Evolutionary conservation across 805 yeast species (phyloP).

Genomic region (Pichia manshurica): DNA sequence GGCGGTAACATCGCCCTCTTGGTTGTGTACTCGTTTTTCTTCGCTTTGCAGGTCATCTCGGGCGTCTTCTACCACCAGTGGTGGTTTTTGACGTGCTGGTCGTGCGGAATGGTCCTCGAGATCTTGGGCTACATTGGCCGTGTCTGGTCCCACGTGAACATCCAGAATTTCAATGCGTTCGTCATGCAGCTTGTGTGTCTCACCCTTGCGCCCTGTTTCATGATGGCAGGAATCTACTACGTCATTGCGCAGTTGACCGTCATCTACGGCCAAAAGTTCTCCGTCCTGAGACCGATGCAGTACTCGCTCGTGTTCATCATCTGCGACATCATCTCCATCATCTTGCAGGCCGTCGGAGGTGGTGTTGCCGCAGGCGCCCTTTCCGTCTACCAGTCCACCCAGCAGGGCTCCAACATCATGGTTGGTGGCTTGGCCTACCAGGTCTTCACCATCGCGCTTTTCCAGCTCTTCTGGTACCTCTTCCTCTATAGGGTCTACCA

Average conservation of each 20-base stretch:
- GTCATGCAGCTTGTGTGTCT: slow-evolving; percentile 61
- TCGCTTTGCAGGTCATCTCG: slow-evolving; percentile 36
- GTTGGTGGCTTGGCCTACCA: slow-evolving; percentile 76
- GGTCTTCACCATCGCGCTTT: slow-evolving; percentile 61
- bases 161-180: slow-evolving; percentile 36
- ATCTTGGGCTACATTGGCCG: slow-evolving; percentile 65
- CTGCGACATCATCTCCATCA: slow-evolving; percentile 59
- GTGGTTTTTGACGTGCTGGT: slow-evolving; percentile 61
- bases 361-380: slow-evolving; percentile 55
- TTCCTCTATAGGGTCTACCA: slow-evolving; percentile 39
- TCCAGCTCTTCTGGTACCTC: slow-evolving; percentile 43
- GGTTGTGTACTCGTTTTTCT: slow-evolving; percentile 46
- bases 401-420: slow-evolving; percentile 59
- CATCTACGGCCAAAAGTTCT: slow-evolving; percentile 50
- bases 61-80: slow-evolving; percentile 46
- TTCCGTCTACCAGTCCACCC: slow-evolving; percentile 26
- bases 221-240: slow-evolving; percentile 80
- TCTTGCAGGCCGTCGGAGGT: slow-evolving; percentile 74
- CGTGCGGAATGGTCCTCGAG: slow-evolving; percentile 54
- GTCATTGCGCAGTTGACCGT: slow-evolving; percentile 62
- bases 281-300: slow-evolving; percentile 49
- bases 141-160: slow-evolving; percentile 37
- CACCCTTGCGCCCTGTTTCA: slow-evolving; percentile 76
- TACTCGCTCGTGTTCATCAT: slow-evolving; percentile 60
- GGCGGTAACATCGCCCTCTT: slow-evolving; percentile 57